phyloP scores from a whole-genome alignment of 1,284 basidiomycete genomes.

The Tremellales sp. region DNA sequence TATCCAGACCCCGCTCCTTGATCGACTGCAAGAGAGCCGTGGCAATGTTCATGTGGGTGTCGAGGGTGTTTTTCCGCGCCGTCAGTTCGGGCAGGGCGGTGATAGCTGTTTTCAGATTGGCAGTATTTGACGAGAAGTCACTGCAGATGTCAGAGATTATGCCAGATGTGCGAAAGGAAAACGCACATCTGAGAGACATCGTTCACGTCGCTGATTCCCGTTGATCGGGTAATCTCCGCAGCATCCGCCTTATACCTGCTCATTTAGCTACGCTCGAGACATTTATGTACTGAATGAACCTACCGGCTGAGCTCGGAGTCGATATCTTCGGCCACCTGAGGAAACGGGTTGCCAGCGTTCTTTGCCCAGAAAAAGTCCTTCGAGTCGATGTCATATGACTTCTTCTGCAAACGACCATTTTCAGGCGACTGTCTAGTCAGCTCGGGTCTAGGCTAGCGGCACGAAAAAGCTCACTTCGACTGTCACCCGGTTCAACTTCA shows the following conservation, averaged over 20 bases:
- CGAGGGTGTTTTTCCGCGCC: slow-evolving; percentile 90
- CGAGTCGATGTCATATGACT: slow-evolving; percentile 91
- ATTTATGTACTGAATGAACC: slow-evolving; percentile 1
- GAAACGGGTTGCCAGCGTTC: slow-evolving; percentile 94
- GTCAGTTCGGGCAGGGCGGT: slow-evolving; percentile 97
- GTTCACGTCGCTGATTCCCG: slow-evolving; percentile 91
- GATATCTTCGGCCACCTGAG: slow-evolving; percentile 97
- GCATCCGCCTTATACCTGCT: slow-evolving; percentile 85
- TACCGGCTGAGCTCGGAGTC: slow-evolving; percentile 79
- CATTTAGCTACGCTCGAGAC: neutral
- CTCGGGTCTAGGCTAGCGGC: neutral
- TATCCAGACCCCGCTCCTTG: slow-evolving; percentile 91
- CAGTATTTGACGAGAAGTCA: slow-evolving; percentile 89
- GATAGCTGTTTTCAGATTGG: slow-evolving; percentile 94
- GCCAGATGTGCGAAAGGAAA: slow-evolving; percentile 5
- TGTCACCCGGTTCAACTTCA: slow-evolving; percentile 93
- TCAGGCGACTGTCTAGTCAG: slow-evolving; percentile 50
- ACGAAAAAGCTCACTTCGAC: slow-evolving; percentile 54
- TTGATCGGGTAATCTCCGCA: slow-evolving; percentile 92
- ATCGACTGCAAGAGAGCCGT: slow-evolving; percentile 93
- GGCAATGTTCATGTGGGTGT: slow-evolving; percentile 99
- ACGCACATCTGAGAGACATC: slow-evolving; percentile 88
- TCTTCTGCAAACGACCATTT: slow-evolving; percentile 63
- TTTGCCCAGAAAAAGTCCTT: slow-evolving; percentile 99
- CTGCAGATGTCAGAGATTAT: slow-evolving; percentile 48